Conservation (phyloP, 257 asterid genomes). For the Fraxinus cuspidata region DNA sequence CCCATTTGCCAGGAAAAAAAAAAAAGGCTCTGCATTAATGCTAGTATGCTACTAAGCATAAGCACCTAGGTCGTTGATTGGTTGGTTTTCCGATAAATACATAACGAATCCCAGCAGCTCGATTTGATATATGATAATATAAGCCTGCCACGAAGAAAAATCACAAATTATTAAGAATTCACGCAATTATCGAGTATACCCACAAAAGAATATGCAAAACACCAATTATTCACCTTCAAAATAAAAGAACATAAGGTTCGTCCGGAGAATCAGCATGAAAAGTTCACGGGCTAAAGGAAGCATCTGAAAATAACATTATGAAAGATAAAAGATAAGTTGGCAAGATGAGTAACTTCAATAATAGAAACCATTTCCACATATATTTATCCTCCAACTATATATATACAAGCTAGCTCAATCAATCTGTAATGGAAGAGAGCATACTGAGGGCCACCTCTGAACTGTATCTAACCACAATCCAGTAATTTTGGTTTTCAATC, state of each 20-base stretch:
- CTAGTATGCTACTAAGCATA: conserved; percentile 18
- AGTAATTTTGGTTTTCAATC: conserved; percentile 61
- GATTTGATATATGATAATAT: conserved; percentile 88
- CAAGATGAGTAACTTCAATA: conserved; percentile 4
- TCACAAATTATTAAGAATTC: conserved; percentile 8
- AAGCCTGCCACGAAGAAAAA: conserved; percentile 57
- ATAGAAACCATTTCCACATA: conserved; percentile 21
- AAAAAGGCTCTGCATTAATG: conserved; percentile 9
- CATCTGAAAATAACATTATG: conserved; percentile 48
- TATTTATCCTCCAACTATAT: not conserved
- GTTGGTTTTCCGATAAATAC: conserved; percentile 87
- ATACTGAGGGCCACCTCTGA: conserved; percentile 96
- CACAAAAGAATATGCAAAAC: conserved; percentile 22
- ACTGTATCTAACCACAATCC: conserved; percentile 62
- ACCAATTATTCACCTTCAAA: conserved; percentile 72
- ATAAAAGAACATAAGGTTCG: conserved; percentile 97
- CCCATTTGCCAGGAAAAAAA: not conserved
- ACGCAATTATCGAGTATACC: conserved; percentile 15
- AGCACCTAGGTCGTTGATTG: conserved; percentile 89
- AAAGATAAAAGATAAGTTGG: not conserved
- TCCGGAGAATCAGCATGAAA: conserved; percentile 75
- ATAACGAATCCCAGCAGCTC: conserved; percentile 89
- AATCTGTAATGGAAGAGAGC: conserved; percentile 44
- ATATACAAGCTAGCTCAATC: conserved; percentile 18
- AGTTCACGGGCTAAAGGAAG: conserved; percentile 79